A percentile compares a stretch with the other conserved stretches of the same genome.
Conservation (phyloP, 495 filamentous ascomycete species). For the Aspergillus biplanus region DNA sequence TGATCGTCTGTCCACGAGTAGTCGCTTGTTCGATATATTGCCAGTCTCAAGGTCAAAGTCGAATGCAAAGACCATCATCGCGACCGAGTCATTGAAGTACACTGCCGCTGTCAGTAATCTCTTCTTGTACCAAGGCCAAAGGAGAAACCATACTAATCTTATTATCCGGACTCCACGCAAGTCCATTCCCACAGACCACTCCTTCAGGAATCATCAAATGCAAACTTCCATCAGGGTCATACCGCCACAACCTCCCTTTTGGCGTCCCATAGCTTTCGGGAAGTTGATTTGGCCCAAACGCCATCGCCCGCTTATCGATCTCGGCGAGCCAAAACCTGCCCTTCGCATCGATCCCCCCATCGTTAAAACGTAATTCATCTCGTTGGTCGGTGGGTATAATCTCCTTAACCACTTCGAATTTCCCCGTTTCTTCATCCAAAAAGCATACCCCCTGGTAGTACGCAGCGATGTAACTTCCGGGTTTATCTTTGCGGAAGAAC, state of each 20-base stretch:
- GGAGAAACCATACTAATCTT: conserved; percentile 25
- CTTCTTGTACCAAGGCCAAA: too few relatives aligned
- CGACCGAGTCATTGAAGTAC: conserved; percentile 21
- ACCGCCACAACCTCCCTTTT: conserved; percentile 35
- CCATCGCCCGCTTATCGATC: conserved; percentile 27
- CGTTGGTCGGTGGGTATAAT: conserved; percentile 31
- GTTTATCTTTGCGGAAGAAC: conserved; percentile 28
- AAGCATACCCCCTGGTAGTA: conserved; percentile 35
- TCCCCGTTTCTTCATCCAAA: conserved; percentile 28
- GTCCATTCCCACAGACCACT: conserved; percentile 36
- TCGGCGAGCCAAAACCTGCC: conserved; percentile 34
- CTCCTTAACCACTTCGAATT: conserved; percentile 29
- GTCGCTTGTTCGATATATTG: not conserved
- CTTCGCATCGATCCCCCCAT: conserved; percentile 32
- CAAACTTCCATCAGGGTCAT: conserved; percentile 35
- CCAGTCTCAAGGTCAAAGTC: not conserved
- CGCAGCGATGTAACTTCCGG: conserved; percentile 33
- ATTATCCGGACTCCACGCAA: conserved; percentile 41
- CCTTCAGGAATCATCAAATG: conserved; percentile 31
- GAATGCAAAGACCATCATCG: not conserved
- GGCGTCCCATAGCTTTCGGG: conserved; percentile 25
- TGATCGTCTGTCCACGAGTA: not conserved
- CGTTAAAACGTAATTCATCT: conserved; percentile 28
- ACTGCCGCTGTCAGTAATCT: conserved; percentile 26
- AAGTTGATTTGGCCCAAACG: conserved; percentile 16